Base-by-base conservation (phyloP, 192 early-diverging fungal species). In the Hyaloraphidium curvatum region DNA sequence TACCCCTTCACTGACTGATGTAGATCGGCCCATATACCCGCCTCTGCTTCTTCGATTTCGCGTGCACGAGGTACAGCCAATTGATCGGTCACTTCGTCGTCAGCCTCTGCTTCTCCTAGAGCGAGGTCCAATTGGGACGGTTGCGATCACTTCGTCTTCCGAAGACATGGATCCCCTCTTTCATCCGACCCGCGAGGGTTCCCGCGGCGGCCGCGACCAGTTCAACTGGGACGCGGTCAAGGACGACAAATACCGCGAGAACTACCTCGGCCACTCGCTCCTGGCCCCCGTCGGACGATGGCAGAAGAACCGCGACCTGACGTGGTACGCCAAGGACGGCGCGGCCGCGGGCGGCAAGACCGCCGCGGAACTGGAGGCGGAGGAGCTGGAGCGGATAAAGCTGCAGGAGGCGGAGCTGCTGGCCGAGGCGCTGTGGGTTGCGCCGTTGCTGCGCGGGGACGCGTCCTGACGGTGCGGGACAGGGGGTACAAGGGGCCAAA, bases 261-360 rank as follows among this genome's bases (percentile, higher is more conserved):
- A 86, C 62, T 88, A 88, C 59, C 70, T 88, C 17, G 86, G 86
- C 3, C 80, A 88, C 66, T 85, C 82, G 2, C 35, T 88, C 16
- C 70, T 72, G 41, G 86, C 86, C 5, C 82, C 86, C 2, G 80
- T 84, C 0, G 86, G 86, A 1, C 70, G 83, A 16, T 88, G 82
- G 83, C 78, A 79, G 62, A 71, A 77, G 53, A 71, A 72, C 63
- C 67, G 57, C 72, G 78, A 81, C 62, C 50, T 82, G 19, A 73
- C 67, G 2, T 87, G 82, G 84, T 86, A 86, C 60, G 70, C 73
- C 28, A 84, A 83, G 51, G 68, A 72, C 50, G 60, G 58, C 28
- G 64, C 58, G 1, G 64, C 62, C 3, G 62, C 55, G 5, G 25
- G 55, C 2, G 53, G 48, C 29, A 59, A 39, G 13, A 61, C 60